A percentile compares a stretch with the other conserved stretches of the same genome.
Evolutionary conservation across 805 yeast genomes (phyloP).

Genomic region (Yarrowia sp.): DNA sequence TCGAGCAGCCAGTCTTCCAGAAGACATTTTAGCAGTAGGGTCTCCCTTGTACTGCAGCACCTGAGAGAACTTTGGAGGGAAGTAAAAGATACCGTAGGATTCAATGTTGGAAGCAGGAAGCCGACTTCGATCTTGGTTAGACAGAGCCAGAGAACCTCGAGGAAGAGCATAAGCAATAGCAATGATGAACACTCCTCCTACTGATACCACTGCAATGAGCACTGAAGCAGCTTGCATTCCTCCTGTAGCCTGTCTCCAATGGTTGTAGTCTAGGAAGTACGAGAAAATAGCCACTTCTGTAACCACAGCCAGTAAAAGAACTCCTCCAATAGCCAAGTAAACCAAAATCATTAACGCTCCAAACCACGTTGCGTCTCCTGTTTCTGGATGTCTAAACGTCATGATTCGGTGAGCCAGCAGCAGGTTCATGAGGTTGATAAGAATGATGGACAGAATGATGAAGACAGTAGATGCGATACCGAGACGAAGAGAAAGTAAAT

Average conservation of each 20-base stretch:
- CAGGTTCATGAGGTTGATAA: slow-evolving; percentile 57
- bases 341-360: slow-evolving; percentile 50
- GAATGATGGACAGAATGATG: slow-evolving; percentile 54
- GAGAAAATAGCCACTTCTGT: slow-evolving; percentile 54
- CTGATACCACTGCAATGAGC: slow-evolving; percentile 50
- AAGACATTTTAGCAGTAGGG: background rate
- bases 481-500: slow-evolving; percentile 45
- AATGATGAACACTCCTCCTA: slow-evolving; percentile 52
- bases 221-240: slow-evolving; percentile 54
- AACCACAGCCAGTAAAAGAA: slow-evolving; percentile 65
- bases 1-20: slow-evolving; percentile 16
- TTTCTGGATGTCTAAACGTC: slow-evolving; percentile 74
- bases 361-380: slow-evolving; percentile 53
- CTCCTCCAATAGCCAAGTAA: slow-evolving; percentile 54
- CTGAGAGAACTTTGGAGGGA: slow-evolving; percentile 16
- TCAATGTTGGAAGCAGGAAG: slow-evolving; percentile 16
- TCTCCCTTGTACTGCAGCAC: slow-evolving; percentile 15
- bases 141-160: background rate
- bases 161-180: slow-evolving; percentile 46
- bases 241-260: slow-evolving; percentile 51
- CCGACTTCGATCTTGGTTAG: background rate
- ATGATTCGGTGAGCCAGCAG: slow-evolving; percentile 69
- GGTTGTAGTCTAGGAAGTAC: slow-evolving; percentile 49
- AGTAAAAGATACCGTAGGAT: slow-evolving; percentile 19
- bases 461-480: slow-evolving; percentile 62